Evolutionary conservation across 768 basidiomycete genomes (phyloP).

Genomic region (Collybia sordida): DNA sequence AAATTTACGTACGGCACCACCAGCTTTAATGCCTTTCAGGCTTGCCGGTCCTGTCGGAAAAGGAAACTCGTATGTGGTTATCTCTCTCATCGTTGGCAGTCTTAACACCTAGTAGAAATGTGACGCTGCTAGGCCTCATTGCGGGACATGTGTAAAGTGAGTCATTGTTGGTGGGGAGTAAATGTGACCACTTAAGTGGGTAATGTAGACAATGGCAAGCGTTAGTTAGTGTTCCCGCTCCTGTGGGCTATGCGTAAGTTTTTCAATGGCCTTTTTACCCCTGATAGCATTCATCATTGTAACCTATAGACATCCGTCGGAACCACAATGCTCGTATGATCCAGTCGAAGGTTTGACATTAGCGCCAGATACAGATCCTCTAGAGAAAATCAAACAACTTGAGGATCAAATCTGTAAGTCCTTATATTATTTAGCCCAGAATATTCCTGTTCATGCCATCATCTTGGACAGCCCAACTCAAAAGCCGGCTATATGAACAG

Average conservation of each 20-base stretch:
- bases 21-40: conserved; percentile 37
- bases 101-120: conserved; percentile 61
- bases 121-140: conserved; percentile 84
- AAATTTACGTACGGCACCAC: conserved; percentile 1
- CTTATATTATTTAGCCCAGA: not conserved
- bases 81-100: not conserved
- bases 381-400: conserved; percentile 72
- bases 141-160: conserved; percentile 81
- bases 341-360: conserved; percentile 80
- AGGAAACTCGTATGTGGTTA: conserved; percentile 68
- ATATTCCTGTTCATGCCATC: conserved; percentile 8
- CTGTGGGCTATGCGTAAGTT: conserved; percentile 79
- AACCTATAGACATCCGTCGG: conserved; percentile 67
- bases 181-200: not conserved
- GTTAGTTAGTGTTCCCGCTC: conserved; percentile 79
- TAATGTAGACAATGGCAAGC: conserved; percentile 75
- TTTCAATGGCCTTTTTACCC: conserved; percentile 1
- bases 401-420: conserved; percentile 73
- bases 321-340: conserved; percentile 85
- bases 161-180: conserved; percentile 21
- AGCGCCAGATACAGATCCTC: conserved; percentile 75
- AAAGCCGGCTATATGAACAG: conserved; percentile 58
- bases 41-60: conserved; percentile 80
- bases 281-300: conserved; percentile 8
- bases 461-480: conserved; percentile 53